Conservation (phyloP, 2,329 filamentous ascomycete genomes). For the Hymenoscyphus fraxineus region DNA sequence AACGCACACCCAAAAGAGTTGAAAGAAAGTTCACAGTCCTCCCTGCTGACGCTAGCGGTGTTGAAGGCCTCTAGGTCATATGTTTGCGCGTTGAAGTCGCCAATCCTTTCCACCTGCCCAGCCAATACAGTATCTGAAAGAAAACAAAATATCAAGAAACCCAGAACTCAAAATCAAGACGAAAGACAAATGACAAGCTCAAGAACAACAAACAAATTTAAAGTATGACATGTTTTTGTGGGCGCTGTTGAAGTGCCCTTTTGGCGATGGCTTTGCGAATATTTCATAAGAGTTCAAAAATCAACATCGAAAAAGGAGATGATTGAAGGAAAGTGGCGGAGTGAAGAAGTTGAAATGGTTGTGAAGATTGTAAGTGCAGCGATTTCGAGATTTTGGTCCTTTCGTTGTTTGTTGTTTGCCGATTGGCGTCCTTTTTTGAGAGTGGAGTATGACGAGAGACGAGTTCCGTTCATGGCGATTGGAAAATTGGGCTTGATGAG, state of each 20-base stretch:
- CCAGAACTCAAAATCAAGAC: not conserved
- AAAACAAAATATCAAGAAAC: not conserved
- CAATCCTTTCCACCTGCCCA: not conserved
- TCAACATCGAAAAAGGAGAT: not conserved
- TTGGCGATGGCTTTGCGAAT: not conserved
- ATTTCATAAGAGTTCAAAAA: not conserved
- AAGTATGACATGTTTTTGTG: not conserved
- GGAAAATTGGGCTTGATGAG: not conserved
- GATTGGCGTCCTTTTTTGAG: not conserved
- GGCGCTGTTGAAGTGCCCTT: not conserved
- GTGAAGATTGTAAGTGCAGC: not conserved
- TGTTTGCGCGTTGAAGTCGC: not conserved
- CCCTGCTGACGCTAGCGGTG: not conserved
- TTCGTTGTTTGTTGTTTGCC: not conserved
- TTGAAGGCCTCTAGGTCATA: not conserved
- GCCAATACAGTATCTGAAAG: not conserved
- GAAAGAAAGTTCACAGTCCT: not conserved
- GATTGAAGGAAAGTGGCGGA: too few relatives aligned
- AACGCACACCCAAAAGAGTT: not conserved
- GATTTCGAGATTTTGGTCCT: not conserved
- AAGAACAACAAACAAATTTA: not conserved
- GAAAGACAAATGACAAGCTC: not conserved
- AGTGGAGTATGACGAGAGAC: not conserved
- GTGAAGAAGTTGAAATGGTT: too few relatives aligned
- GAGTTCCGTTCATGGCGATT: not conserved